Conservation (phyloP, 75 land plant genomes). For the Azolla pinnata region DNA sequence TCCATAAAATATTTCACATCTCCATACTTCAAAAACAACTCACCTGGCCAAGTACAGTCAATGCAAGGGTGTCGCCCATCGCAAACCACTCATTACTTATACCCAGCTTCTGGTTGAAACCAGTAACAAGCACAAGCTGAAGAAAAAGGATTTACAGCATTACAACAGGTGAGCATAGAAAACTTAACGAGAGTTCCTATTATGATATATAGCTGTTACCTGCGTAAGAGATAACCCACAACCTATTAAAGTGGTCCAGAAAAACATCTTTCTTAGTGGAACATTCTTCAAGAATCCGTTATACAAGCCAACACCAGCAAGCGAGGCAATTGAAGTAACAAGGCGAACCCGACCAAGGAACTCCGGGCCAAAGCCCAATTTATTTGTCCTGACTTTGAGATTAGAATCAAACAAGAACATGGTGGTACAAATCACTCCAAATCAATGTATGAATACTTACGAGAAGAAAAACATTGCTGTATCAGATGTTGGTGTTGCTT, state of each 20-base stretch:
- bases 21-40: too few species aligned
- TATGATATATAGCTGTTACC: constrained; percentile 28
- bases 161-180: too few species aligned
- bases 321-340: constrained; percentile 91
- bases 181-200: too few species aligned
- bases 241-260: constrained; percentile 67
- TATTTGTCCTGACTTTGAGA: constrained; percentile 57
- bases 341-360: constrained; percentile 93
- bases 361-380: constrained; percentile 85
- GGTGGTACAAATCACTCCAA: not conserved
- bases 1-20: too few species aligned
- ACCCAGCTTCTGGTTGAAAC: constrained; percentile 63
- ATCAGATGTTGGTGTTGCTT: constrained; percentile 94
- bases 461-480: constrained; percentile 97
- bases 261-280: constrained; percentile 72
- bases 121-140: constrained; percentile 93
- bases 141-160: not conserved
- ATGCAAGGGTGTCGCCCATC: constrained; percentile 76
- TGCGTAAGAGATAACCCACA: constrained; percentile 80
- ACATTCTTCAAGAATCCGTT: constrained; percentile 73
- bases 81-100: constrained; percentile 97
- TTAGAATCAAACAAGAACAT: not conserved
- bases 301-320: constrained; percentile 79
- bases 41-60: constrained; percentile 96
- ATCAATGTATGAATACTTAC: constrained; percentile 34